A percentile compares a stretch with the other conserved stretches of the same genome.
phyloP scores from a whole-genome alignment of 1,284 basidiomycete genomes.

The Melanopsichium pennsylvanicum region DNA sequence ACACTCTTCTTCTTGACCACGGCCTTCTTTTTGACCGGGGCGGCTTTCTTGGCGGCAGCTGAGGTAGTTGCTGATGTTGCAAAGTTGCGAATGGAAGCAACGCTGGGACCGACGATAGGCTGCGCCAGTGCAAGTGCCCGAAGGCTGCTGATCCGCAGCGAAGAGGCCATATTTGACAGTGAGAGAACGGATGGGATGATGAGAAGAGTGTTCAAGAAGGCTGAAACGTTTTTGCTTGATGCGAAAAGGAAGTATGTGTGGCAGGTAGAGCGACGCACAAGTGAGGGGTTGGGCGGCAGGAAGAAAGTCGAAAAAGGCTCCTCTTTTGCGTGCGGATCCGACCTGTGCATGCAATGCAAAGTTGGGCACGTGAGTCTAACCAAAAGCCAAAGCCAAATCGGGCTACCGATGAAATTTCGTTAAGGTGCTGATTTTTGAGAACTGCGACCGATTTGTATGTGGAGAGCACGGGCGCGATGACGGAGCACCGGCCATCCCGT shows the following conservation, averaged over 20 bases:
- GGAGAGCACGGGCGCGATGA: slow-evolving; percentile 16
- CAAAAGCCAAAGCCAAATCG: too few relatives aligned
- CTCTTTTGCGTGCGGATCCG: slow-evolving; percentile 16
- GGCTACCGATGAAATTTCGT: too few relatives aligned
- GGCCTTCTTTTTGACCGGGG: slow-evolving; percentile 55
- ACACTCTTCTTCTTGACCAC: slow-evolving; percentile 51
- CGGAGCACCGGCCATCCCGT: slow-evolving; percentile 20
- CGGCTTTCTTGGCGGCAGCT: slow-evolving; percentile 44
- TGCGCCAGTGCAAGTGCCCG: slow-evolving; percentile 14
- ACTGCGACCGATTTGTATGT: not conserved
- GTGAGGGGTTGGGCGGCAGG: too few relatives aligned
- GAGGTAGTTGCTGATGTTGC: slow-evolving; percentile 15
- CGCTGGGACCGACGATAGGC: not conserved
- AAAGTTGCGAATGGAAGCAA: slow-evolving; percentile 14
- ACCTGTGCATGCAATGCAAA: slow-evolving; percentile 1
- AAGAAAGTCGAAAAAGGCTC: slow-evolving; percentile 29
- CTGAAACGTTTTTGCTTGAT: too few relatives aligned
- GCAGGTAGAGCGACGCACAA: slow-evolving; percentile 18
- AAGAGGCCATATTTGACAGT: slow-evolving; percentile 14
- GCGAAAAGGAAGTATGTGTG: not conserved
- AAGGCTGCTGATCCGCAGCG: slow-evolving; percentile 18
- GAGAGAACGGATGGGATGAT: not conserved
- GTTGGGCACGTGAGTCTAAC: not conserved
- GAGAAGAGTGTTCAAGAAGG: not conserved
- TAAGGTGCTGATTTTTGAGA: too few relatives aligned